A percentile compares a stretch with the other conserved stretches of the same genome.
Evolutionary conservation across 768 basidiomycete genomes (phyloP).

Genomic region (Russula sp.): DNA sequence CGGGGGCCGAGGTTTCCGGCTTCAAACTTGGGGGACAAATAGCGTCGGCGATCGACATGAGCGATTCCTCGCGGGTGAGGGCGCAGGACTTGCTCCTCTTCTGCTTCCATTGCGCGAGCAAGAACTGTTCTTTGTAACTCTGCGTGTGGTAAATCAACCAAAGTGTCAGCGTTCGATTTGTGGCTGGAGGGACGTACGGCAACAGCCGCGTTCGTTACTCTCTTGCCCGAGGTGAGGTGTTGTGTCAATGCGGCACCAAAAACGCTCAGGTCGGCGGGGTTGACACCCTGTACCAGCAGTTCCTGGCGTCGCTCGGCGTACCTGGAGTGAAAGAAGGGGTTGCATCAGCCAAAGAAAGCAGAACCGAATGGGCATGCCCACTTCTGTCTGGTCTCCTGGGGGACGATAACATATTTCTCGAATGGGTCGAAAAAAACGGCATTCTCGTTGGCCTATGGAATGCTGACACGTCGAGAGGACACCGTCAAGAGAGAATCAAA

Average conservation of each 20-base stretch:
- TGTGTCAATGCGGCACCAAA: slow-evolving; percentile 2
- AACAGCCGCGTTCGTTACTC: slow-evolving; percentile 7
- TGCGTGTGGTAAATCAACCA: background rate
- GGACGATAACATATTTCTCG: slow-evolving; percentile 12
- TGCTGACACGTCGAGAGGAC: background rate
- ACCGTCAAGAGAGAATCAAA: background rate
- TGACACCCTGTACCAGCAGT: background rate
- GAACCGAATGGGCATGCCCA: background rate
- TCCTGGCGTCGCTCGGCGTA: slow-evolving; percentile 1
- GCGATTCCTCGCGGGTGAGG: slow-evolving; percentile 5
- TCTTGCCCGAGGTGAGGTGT: background rate
- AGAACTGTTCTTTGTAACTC: slow-evolving; percentile 13
- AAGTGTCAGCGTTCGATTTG: background rate
- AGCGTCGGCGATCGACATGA: slow-evolving; percentile 14
- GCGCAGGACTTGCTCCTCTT: background rate
- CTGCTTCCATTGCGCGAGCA: background rate
- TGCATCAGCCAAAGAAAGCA: background rate
- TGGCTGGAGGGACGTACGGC: background rate
- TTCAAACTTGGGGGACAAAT: background rate
- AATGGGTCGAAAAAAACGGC: slow-evolving; percentile 9
- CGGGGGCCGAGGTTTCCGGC: background rate
- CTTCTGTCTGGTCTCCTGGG: slow-evolving; percentile 9
- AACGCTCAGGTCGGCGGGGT: slow-evolving; percentile 3
- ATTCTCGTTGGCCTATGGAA: slow-evolving; percentile 6
- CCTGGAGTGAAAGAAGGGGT: background rate